Conservation (phyloP, 2,329 filamentous ascomycete genomes). For the Bertia moriformis region DNA sequence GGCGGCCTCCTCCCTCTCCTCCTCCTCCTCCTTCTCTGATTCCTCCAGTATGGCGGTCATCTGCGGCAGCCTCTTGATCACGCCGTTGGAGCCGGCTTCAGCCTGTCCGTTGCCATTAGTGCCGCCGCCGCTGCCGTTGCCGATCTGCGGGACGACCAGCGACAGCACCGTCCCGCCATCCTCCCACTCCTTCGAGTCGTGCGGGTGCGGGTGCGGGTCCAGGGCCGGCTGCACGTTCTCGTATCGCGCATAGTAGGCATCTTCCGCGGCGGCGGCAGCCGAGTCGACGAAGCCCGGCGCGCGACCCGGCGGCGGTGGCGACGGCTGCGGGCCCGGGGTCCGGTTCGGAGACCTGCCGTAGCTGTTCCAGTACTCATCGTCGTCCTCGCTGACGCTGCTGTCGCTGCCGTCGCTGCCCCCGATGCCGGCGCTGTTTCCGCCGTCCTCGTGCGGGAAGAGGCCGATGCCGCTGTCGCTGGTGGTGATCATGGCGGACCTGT, state of each 20-base stretch:
- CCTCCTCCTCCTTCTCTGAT: too few relatives aligned
- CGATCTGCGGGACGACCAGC: too few relatives aligned
- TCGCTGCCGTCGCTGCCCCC: constrained; percentile 6
- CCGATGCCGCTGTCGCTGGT: background rate
- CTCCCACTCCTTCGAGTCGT: too few relatives aligned
- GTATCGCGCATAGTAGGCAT: constrained; percentile 65
- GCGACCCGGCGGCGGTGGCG: constrained; percentile 36
- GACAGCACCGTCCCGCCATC: too few relatives aligned
- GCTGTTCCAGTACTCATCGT: constrained; percentile 67
- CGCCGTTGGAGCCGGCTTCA: too few relatives aligned
- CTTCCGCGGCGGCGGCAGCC: constrained; percentile 33
- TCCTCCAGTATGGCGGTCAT: too few relatives aligned
- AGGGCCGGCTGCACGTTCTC: constrained; percentile 66
- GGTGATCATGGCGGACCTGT: constrained; percentile 1
- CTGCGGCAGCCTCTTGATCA: too few relatives aligned
- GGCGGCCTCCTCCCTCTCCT: too few relatives aligned
- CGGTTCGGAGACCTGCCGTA: constrained; percentile 59
- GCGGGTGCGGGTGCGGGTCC: constrained; percentile 64
- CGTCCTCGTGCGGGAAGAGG: constrained; percentile 1
- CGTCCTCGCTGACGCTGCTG: constrained; percentile 43
- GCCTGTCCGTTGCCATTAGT: too few relatives aligned
- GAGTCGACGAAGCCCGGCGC: constrained; percentile 13
- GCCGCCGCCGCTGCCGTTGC: too few relatives aligned
- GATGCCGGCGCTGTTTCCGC: constrained; percentile 3
- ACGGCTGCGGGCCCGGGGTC: constrained; percentile 46